A percentile compares a stretch with the other conserved stretches of the same genome.
Conservation (phyloP, 2,329 filamentous ascomycete species). For the Hymenoscyphus fructigenus region DNA sequence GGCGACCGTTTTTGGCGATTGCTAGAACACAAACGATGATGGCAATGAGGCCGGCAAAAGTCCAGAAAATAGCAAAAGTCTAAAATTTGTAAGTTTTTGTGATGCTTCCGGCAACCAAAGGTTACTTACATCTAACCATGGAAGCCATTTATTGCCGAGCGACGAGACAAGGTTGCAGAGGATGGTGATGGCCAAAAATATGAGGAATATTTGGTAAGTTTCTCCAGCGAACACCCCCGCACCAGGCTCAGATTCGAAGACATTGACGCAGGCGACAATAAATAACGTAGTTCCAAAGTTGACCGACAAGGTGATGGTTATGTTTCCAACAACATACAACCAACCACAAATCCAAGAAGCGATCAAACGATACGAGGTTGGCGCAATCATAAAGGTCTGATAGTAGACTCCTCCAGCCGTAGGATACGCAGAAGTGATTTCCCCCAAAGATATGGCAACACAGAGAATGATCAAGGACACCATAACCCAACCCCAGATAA, state of each 20-base stretch:
- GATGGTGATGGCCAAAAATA: constrained; percentile 50
- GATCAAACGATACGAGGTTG: constrained; percentile 56
- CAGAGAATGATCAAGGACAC: constrained; percentile 70
- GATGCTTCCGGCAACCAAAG: background rate
- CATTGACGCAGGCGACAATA: constrained; percentile 54
- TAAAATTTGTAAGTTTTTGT: constrained; percentile 33
- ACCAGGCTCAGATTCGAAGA: constrained; percentile 49
- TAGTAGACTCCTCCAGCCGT: constrained; percentile 76
- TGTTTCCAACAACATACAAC: constrained; percentile 73
- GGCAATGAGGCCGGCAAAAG: constrained; percentile 67
- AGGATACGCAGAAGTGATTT: constrained; percentile 73
- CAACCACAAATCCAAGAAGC: constrained; percentile 71
- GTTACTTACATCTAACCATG: constrained; percentile 62
- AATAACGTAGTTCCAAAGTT: constrained; percentile 54
- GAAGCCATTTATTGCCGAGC: constrained; percentile 52
- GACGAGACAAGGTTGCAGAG: constrained; percentile 51
- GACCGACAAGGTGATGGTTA: constrained; percentile 73
- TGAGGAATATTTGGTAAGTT: constrained; percentile 47
- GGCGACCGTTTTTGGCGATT: constrained; percentile 62
- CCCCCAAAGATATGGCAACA: constrained; percentile 67
- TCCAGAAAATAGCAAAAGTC: constrained; percentile 74
- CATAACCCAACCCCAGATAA: constrained; percentile 71
- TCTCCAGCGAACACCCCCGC: constrained; percentile 46
- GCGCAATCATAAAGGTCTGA: constrained; percentile 71
- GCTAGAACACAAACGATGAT: constrained; percentile 62